Conservation (phyloP, 1,284 basidiomycete species). For the Sporisorium exsertum region DNA sequence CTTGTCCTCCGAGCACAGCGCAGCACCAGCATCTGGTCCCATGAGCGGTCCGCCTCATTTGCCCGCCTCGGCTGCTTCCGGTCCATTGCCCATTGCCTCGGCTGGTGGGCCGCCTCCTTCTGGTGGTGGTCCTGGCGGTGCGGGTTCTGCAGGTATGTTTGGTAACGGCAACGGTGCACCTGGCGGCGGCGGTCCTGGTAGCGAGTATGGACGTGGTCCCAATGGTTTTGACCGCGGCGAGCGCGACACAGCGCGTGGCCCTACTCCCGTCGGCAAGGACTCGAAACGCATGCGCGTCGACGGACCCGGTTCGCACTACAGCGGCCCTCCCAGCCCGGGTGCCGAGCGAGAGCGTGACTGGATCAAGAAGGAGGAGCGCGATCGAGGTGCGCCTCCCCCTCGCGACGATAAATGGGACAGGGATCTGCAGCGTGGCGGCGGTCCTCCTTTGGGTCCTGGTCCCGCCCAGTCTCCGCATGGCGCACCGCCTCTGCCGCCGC, state of each 20-base stretch:
- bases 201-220: slow-evolving; percentile 44
- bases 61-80: slow-evolving; percentile 42
- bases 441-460: slow-evolving; percentile 41
- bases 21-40: slow-evolving; percentile 41
- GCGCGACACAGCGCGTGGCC: slow-evolving; percentile 61
- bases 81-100: slow-evolving; percentile 68
- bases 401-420: slow-evolving; percentile 59
- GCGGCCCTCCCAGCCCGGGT: slow-evolving; percentile 54
- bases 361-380: slow-evolving; percentile 63
- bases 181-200: slow-evolving; percentile 40
- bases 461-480: slow-evolving; percentile 53
- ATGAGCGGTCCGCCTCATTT: slow-evolving; percentile 53
- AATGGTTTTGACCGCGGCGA: slow-evolving; percentile 63
- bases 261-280: slow-evolving; percentile 66
- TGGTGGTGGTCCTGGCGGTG: slow-evolving; percentile 69
- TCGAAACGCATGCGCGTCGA: slow-evolving; percentile 53
- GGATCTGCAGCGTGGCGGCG: slow-evolving; percentile 55
- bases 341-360: slow-evolving; percentile 63
- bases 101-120: slow-evolving; percentile 71
- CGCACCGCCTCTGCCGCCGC: slow-evolving; percentile 49
- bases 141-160: slow-evolving; percentile 61
- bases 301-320: slow-evolving; percentile 45
- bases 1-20: slow-evolving; percentile 50
- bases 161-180: slow-evolving; percentile 44
- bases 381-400: slow-evolving; percentile 42